A percentile compares a stretch with the other conserved stretches of the same genome.
These are phyloP conservation scores for Podaxis sp. DNA, from an alignment of 768 basidiomycete genomes.

Conservation along the genomic window DNA sequence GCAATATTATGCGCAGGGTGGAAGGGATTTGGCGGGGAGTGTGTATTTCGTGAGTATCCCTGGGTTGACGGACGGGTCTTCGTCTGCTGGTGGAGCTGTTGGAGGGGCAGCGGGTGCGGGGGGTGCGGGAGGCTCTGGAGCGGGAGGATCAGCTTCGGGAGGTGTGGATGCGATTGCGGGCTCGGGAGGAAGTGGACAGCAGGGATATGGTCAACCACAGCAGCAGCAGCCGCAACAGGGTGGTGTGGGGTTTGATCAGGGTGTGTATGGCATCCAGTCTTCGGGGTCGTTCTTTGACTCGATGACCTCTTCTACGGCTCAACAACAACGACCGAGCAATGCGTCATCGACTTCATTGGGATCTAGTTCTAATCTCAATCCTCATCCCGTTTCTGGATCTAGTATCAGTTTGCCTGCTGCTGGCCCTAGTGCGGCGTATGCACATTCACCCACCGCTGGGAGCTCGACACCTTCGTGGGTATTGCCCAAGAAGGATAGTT, in stretches of 20 bases:
- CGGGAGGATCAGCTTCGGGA: slow-evolving; percentile 4
- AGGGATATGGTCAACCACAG: slow-evolving; percentile 17
- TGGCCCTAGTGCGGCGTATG: slow-evolving; percentile 13
- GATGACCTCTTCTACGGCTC: not conserved
- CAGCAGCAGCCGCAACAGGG: slow-evolving; percentile 10
- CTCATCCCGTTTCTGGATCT: not conserved
- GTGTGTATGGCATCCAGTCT: slow-evolving; percentile 11
- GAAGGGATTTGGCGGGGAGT: slow-evolving; percentile 67
- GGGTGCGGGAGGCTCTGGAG: not conserved
- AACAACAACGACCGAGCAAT: slow-evolving; percentile 17
- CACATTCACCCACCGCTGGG: slow-evolving; percentile 14
- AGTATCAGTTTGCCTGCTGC: not conserved
- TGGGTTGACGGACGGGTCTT: slow-evolving; percentile 54
- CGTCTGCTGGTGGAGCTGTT: slow-evolving; percentile 15
- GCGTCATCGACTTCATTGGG: slow-evolving; percentile 9
- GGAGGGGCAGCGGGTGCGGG: slow-evolving; percentile 16
- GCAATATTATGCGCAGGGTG: slow-evolving; percentile 80
- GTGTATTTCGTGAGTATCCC: slow-evolving; percentile 83
- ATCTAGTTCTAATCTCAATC: not conserved
- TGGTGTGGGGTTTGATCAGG: not conserved
- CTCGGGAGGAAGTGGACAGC: slow-evolving; percentile 5
- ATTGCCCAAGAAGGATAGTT: slow-evolving; percentile 36
- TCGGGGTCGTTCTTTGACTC: slow-evolving; percentile 1
- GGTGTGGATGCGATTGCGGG: too few relatives aligned
- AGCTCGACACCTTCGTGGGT: slow-evolving; percentile 40